Evolutionary conservation across 1,139 yeast species (phyloP).

Genomic region (Blastobotrys proliferans): DNA sequence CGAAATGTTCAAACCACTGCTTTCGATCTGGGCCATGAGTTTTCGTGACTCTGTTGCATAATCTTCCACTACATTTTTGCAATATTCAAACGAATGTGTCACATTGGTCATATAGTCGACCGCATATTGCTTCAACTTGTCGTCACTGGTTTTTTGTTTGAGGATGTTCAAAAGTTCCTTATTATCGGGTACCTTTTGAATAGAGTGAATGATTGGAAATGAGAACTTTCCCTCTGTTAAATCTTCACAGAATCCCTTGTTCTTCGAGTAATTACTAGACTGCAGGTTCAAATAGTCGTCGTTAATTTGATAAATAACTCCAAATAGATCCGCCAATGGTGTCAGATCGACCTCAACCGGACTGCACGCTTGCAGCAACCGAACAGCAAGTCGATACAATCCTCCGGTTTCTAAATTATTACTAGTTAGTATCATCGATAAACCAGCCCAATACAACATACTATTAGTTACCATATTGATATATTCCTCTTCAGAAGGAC

Average conservation of each 20-base stretch:
- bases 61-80: conserved; percentile 19
- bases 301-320: conserved; percentile 74
- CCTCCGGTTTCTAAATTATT: conserved; percentile 65
- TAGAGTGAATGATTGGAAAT: conserved; percentile 72
- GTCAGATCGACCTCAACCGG: conserved; percentile 37
- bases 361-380: conserved; percentile 49
- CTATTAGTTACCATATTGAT: conserved; percentile 75
- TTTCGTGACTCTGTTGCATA: conserved; percentile 22
- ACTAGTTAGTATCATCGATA: background rate
- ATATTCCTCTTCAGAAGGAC: conserved; percentile 70
- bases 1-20: conserved; percentile 16
- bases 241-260: conserved; percentile 86
- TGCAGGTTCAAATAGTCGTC: conserved; percentile 74
- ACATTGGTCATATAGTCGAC: conserved; percentile 42
- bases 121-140: conserved; percentile 46
- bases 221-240: conserved; percentile 85
- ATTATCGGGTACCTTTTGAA: conserved; percentile 37
- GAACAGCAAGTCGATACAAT: conserved; percentile 65
- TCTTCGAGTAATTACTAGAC: conserved; percentile 47
- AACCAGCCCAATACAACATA: conserved; percentile 16
- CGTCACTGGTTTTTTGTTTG: conserved; percentile 38
- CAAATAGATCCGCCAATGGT: conserved; percentile 71
- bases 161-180: conserved; percentile 42
- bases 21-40: conserved; percentile 18
- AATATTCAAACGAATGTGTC: conserved; percentile 44